Evolutionary conservation across 2,329 filamentous ascomycete species (phyloP).

Genomic region (Fusarium chaquense): DNA sequence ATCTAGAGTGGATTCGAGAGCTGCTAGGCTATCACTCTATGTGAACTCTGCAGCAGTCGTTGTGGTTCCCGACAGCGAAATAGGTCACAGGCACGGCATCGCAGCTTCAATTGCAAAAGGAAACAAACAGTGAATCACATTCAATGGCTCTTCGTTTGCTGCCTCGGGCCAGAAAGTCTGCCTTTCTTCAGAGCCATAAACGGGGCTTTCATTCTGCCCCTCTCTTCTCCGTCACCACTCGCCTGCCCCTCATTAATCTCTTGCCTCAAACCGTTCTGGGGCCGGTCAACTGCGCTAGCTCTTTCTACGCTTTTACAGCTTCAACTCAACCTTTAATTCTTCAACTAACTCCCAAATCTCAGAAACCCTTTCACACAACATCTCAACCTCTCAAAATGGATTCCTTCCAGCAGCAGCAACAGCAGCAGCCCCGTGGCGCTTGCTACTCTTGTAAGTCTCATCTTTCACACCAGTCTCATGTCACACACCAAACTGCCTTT

Average conservation of each 20-base stretch:
- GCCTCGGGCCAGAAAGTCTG: slow-evolving; percentile 10
- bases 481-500: background rate
- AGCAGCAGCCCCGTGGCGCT: slow-evolving; percentile 55
- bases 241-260: slow-evolving; percentile 45
- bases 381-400: slow-evolving; percentile 56
- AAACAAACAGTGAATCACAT: background rate
- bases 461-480: slow-evolving; percentile 1
- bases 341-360: slow-evolving; percentile 31
- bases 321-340: background rate
- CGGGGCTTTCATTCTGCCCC: slow-evolving; percentile 17
- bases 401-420: slow-evolving; percentile 37
- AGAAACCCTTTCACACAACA: slow-evolving; percentile 30
- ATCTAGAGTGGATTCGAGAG: slow-evolving; percentile 30
- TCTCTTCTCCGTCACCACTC: slow-evolving; percentile 36
- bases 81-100: background rate
- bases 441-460: slow-evolving; percentile 65
- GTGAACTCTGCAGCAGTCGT: background rate
- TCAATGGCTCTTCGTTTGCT: slow-evolving; percentile 5
- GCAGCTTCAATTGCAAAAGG: slow-evolving; percentile 3
- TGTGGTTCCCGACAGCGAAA: slow-evolving; percentile 4
- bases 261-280: slow-evolving; percentile 47
- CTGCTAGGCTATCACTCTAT: slow-evolving; percentile 1
- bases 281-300: slow-evolving; percentile 34
- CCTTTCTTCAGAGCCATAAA: slow-evolving; percentile 9
- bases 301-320: slow-evolving; percentile 13